Percentiles rank a stretch among this genome's conserved stretches.
These are phyloP conservation scores for Ananas comosus DNA, from an alignment of 176 grass and related monocot genomes.

Conservation along the genomic window DNA sequence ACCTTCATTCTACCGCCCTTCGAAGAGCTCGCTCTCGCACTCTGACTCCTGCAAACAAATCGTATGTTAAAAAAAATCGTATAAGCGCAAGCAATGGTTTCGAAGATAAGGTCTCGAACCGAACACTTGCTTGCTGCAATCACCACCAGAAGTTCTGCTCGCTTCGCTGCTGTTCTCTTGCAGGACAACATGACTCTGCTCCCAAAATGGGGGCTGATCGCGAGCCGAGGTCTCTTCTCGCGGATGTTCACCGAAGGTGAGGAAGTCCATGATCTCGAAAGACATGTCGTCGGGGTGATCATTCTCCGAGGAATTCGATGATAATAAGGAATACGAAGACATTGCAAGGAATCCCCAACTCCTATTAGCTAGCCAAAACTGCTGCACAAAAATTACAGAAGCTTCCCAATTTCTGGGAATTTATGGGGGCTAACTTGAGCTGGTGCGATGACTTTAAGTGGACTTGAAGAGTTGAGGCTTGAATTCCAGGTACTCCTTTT, in stretches of 20 bases:
- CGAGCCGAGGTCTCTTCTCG: background rate
- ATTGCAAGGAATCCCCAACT: background rate
- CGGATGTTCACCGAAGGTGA: conserved; percentile 18
- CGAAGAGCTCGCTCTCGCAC: too few relatives aligned
- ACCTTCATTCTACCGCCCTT: conserved; percentile 20
- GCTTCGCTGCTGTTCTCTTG: too few relatives aligned
- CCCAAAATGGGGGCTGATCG: background rate
- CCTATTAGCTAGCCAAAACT: too few relatives aligned
- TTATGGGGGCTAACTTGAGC: too few relatives aligned
- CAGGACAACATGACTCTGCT: background rate
- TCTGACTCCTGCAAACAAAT: conserved; percentile 1
- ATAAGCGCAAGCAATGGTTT: background rate
- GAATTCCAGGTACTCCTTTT: too few relatives aligned
- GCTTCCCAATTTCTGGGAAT: too few relatives aligned
- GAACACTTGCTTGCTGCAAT: background rate
- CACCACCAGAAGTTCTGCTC: background rate
- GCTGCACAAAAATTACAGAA: too few relatives aligned
- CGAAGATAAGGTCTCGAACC: background rate
- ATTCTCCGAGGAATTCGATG: background rate
- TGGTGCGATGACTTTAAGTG: too few relatives aligned
- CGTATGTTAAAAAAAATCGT: too few relatives aligned
- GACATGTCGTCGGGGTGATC: background rate
- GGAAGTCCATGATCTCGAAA: conserved; percentile 16
- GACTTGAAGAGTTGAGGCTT: too few relatives aligned
- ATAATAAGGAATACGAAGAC: conserved; percentile 24